A percentile compares a stretch with the other conserved stretches of the same genome.
Conservation (phyloP, 192 early-diverging fungal genomes). For the Coemansia sp. region DNA sequence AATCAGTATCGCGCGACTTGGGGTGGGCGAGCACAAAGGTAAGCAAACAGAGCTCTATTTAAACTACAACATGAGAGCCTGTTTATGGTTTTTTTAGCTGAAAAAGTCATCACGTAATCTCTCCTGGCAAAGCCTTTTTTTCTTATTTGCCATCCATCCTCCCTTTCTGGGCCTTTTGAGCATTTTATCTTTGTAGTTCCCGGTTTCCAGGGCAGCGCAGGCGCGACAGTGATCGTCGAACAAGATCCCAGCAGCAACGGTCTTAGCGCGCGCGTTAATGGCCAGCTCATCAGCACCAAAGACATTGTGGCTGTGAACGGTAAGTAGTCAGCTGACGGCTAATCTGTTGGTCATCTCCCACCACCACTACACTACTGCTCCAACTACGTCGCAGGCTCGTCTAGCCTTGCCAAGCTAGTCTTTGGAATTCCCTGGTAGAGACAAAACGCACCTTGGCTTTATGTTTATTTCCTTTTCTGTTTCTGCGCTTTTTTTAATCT, state of each 20-base stretch:
- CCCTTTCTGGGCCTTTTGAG: neutral
- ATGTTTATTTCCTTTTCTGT: too few species aligned
- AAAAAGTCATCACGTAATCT: too few species aligned
- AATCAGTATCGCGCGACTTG: conserved; percentile 44
- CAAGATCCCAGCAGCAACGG: conserved; percentile 5
- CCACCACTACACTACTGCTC: too few species aligned
- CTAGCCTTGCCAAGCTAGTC: too few species aligned
- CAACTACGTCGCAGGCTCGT: too few species aligned
- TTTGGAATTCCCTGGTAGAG: too few species aligned
- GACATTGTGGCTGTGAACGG: conserved; percentile 46
- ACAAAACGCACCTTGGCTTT: too few species aligned
- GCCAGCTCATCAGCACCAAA: conserved; percentile 24
- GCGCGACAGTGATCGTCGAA: conserved; percentile 23
- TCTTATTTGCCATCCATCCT: too few species aligned
- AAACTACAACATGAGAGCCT: too few species aligned
- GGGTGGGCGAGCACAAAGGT: conserved; percentile 37
- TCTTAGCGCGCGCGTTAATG: conserved; percentile 24
- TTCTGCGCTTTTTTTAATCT: too few species aligned
- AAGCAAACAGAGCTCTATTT: conserved; percentile 1
- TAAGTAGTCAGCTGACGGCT: conserved; percentile 17
- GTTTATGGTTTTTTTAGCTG: too few species aligned
- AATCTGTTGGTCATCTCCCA: neutral
- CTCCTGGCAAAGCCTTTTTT: too few species aligned
- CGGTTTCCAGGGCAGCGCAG: conserved; percentile 15
- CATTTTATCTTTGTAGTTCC: conserved; percentile 22